These are phyloP conservation scores for Cupressus sempervirens DNA, from an alignment of 75 land plant genomes.

Conservation along the genomic window DNA sequence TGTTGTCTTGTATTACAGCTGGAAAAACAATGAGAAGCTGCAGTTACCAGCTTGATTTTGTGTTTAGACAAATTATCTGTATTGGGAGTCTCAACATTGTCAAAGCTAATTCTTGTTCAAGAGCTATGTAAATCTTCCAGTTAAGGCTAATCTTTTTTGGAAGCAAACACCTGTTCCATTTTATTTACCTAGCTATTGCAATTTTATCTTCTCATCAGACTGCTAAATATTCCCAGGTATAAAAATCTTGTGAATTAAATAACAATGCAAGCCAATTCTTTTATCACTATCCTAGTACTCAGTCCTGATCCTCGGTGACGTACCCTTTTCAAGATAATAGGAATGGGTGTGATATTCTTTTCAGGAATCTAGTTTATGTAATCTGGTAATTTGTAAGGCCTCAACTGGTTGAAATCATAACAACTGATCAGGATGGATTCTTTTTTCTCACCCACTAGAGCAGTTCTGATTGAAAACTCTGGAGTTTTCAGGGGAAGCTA, in stretches of 20 bases:
- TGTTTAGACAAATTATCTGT: not conserved
- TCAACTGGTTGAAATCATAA: not conserved
- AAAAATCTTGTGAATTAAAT: slow-evolving; percentile 4
- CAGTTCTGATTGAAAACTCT: not conserved
- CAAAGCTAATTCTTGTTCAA: not conserved
- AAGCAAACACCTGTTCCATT: slow-evolving; percentile 2
- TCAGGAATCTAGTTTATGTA: not conserved
- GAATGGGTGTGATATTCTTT: not conserved
- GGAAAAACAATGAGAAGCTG: slow-evolving; percentile 81
- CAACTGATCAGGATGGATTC: not conserved
- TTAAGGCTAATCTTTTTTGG: not conserved
- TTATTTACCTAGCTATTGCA: slow-evolving; percentile 1
- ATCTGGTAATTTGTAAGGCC: not conserved
- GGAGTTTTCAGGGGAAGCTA: not conserved
- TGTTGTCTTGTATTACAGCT: slow-evolving; percentile 47
- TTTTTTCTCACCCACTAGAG: not conserved
- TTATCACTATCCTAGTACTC: not conserved
- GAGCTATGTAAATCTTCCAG: slow-evolving; percentile 6
- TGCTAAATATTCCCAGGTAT: not conserved
- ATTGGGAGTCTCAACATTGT: not conserved
- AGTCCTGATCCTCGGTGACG: not conserved
- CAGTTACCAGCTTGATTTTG: slow-evolving; percentile 71
- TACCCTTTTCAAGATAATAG: slow-evolving; percentile 4
- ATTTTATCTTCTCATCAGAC: not conserved
- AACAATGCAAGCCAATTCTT: slow-evolving; percentile 7